Evolutionary conservation across 371 early-diverging fungal genomes (phyloP).

Genomic region (Thermomucor indicae-seudaticae): DNA sequence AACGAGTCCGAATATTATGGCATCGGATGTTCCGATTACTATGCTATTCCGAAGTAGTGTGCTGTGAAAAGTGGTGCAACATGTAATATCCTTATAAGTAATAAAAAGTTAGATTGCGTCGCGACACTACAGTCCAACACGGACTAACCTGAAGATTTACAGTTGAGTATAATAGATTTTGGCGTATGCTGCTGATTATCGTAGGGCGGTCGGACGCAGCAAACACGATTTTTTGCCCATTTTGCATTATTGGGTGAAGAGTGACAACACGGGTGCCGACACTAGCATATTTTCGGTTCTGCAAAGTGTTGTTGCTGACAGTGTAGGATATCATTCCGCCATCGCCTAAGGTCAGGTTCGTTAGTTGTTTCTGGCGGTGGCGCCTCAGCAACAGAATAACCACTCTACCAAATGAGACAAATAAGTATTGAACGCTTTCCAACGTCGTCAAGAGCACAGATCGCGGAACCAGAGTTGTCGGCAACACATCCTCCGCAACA

Average conservation of each 20-base stretch:
- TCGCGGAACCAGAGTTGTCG: slow-evolving; percentile 57
- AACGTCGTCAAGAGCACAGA: slow-evolving; percentile 63
- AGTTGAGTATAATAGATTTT: slow-evolving; percentile 69
- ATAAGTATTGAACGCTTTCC: slow-evolving; percentile 59
- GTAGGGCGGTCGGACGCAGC: slow-evolving; percentile 83
- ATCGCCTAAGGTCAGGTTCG: slow-evolving; percentile 51
- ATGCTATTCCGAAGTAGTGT: slow-evolving; percentile 48
- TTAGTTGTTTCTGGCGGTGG: no score
- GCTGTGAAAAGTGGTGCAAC: slow-evolving; percentile 58
- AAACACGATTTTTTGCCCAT: slow-evolving; percentile 63
- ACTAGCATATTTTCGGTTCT: slow-evolving; percentile 49
- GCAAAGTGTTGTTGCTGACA: slow-evolving; percentile 32
- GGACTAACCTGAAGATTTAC: slow-evolving; percentile 74
- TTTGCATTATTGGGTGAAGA: slow-evolving; percentile 50
- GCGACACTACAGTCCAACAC: neutral
- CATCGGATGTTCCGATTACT: slow-evolving; percentile 56
- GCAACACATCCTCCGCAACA: slow-evolving; percentile 33
- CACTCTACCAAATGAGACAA: slow-evolving; percentile 66
- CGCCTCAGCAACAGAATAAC: no score
- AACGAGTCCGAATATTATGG: slow-evolving; percentile 67
- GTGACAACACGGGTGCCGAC: slow-evolving; percentile 69
- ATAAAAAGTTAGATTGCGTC: neutral
- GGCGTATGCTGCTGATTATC: slow-evolving; percentile 62
- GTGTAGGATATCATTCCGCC: slow-evolving; percentile 66
- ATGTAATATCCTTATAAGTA: slow-evolving; percentile 56